A percentile compares a stretch with the other conserved stretches of the same genome.
These are phyloP conservation scores for Exophiala calicioides DNA, from an alignment of 2,329 filamentous ascomycete species.

Conservation along the genomic window DNA sequence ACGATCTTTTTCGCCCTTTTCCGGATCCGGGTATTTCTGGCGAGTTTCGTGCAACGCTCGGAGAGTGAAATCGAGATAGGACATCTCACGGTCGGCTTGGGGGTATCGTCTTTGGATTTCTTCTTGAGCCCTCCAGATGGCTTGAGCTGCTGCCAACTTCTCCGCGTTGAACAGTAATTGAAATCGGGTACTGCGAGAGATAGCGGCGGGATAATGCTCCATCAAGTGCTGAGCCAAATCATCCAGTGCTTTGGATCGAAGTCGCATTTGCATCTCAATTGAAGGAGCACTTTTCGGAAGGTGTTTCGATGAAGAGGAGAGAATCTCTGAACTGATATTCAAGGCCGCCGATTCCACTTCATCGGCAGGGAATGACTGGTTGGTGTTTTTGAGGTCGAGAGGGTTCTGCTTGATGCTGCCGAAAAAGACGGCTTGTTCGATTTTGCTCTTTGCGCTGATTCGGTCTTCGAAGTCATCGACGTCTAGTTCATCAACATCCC, in stretches of 20 bases:
- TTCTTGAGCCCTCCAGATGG: constrained; percentile 81
- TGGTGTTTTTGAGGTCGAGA: constrained; percentile 75
- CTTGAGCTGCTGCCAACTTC: constrained; percentile 76
- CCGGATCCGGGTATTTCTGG: constrained; percentile 66
- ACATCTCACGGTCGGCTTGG: constrained; percentile 61
- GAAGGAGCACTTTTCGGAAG: constrained; percentile 73
- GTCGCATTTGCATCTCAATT: constrained; percentile 76
- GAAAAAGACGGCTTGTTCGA: constrained; percentile 94
- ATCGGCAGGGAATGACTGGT: constrained; percentile 65
- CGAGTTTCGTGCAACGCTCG: constrained; percentile 74
- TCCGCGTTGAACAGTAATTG: constrained; percentile 84
- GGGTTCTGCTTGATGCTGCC: constrained; percentile 79
- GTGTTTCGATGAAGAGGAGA: constrained; percentile 73
- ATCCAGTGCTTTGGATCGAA: constrained; percentile 71
- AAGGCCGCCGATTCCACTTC: constrained; percentile 78
- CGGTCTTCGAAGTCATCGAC: constrained; percentile 40
- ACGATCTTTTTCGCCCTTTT: constrained; percentile 71
- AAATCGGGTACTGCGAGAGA: constrained; percentile 74
- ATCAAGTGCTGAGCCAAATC: constrained; percentile 73
- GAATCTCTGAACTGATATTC: constrained; percentile 75
- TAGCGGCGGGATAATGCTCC: constrained; percentile 60
- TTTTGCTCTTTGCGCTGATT: constrained; percentile 81
- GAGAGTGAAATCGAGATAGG: constrained; percentile 72
- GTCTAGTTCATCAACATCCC: constrained; percentile 51
- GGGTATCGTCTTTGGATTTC: constrained; percentile 62